Conservation (phyloP, 352 stramenopile genomes). For the Phytophthora sansomeana region DNA sequence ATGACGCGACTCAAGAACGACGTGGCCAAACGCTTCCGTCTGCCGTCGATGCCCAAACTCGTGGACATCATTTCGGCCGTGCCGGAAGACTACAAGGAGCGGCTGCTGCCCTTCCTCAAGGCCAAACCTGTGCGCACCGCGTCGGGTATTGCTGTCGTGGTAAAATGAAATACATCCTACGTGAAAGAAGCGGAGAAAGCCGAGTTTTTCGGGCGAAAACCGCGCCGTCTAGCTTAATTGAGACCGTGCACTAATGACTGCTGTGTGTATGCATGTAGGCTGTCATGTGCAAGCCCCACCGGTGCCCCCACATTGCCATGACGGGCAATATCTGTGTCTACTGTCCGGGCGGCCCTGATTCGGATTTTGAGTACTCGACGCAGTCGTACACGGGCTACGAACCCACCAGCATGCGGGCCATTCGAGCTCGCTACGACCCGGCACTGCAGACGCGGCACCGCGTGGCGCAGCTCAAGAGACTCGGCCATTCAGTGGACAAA, state of each 20-base stretch:
- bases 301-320: constrained; percentile 98
- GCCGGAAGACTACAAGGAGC: constrained; percentile 92
- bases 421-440: constrained; percentile 96
- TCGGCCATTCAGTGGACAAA: constrained; percentile 97
- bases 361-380: constrained; percentile 98
- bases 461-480: constrained; percentile 87
- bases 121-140: constrained; percentile 96
- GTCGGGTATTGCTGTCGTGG: constrained; percentile 95
- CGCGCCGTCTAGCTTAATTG: too few relatives aligned
- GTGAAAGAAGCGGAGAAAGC: too few relatives aligned
- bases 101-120: constrained; percentile 93
- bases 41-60: constrained; percentile 94
- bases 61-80: constrained; percentile 97
- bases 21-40: constrained; percentile 90
- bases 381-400: constrained; percentile 98
- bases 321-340: constrained; percentile 98
- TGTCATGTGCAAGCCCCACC: constrained; percentile 98
- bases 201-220: too few relatives aligned
- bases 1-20: constrained; percentile 95
- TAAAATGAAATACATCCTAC: constrained; percentile 19
- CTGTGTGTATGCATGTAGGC: constrained; percentile 49
- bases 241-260: constrained; percentile 2
- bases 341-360: constrained; percentile 95
- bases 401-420: constrained; percentile 96
- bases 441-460: constrained; percentile 94